phyloP scores from a whole-genome alignment of 2,329 filamentous ascomycete genomes.

The Pyricularia grisea region DNA sequence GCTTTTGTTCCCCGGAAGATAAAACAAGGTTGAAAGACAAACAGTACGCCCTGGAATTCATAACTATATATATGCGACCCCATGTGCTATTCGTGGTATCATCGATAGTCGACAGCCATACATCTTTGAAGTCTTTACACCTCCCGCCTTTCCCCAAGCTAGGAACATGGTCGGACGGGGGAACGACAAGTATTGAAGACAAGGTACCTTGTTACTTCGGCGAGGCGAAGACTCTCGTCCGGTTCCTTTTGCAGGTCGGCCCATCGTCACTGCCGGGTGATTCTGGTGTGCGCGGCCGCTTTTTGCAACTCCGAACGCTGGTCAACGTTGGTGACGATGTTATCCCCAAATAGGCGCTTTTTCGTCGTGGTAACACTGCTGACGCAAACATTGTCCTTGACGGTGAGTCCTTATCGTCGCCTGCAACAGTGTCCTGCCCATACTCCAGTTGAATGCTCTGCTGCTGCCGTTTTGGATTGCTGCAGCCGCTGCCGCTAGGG shows the following conservation, averaged over 20 bases:
- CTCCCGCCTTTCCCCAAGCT: too few relatives aligned
- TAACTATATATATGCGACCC: too few relatives aligned
- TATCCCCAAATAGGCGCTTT: not conserved
- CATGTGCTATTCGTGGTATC: too few relatives aligned
- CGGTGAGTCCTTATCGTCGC: not conserved
- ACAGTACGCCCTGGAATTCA: too few relatives aligned
- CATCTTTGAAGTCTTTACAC: too few relatives aligned
- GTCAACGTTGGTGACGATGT: not conserved
- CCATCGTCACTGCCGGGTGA: not conserved
- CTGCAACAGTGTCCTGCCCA: not conserved
- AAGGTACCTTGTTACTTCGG: too few relatives aligned
- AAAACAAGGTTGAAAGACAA: too few relatives aligned
- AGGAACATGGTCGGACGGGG: too few relatives aligned
- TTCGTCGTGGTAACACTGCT: not conserved
- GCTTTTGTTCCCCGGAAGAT: too few relatives aligned
- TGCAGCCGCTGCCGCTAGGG: not conserved
- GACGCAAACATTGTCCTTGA: not conserved
- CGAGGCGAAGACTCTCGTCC: too few relatives aligned
- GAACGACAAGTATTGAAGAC: too few relatives aligned
- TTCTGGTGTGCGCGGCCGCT: not conserved
- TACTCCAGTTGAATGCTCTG: not conserved
- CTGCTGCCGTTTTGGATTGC: not conserved
- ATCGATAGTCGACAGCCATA: too few relatives aligned
- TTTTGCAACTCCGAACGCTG: not conserved
- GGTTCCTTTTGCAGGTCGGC: not conserved